Evolutionary conservation across 208 protist species (phyloP).

Genomic region (Acanthamoeba healyi): DNA sequence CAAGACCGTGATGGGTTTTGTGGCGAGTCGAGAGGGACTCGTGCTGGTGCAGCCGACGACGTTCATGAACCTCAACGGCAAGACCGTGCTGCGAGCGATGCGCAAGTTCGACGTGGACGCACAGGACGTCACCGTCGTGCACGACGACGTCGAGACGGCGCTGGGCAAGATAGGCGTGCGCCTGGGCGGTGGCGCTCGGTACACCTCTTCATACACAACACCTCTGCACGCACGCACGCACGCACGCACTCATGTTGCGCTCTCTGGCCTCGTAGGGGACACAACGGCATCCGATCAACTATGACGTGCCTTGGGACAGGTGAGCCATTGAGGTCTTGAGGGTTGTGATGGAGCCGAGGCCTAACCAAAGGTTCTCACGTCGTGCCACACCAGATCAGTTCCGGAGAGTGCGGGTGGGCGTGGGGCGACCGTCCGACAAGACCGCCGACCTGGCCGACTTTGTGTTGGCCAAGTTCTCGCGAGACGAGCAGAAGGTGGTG

Average conservation of each 20-base stretch:
- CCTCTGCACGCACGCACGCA: not conserved
- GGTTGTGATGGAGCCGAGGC: no score
- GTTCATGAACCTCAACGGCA: slow-evolving; percentile 70
- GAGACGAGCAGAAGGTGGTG: slow-evolving; percentile 40
- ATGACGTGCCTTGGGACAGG: slow-evolving; percentile 26
- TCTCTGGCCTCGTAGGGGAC: not conserved
- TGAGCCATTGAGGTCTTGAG: not conserved
- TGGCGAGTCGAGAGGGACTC: slow-evolving; percentile 48
- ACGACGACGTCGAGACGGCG: slow-evolving; percentile 60
- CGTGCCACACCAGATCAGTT: slow-evolving; percentile 1
- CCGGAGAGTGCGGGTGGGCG: slow-evolving; percentile 21
- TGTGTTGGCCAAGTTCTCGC: slow-evolving; percentile 49
- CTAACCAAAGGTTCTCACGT: not conserved
- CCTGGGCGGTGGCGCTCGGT: slow-evolving; percentile 15
- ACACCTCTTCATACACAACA: not conserved
- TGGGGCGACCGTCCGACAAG: slow-evolving; percentile 37
- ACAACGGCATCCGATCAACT: slow-evolving; percentile 33
- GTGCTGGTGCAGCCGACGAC: slow-evolving; percentile 69
- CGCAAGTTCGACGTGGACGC: slow-evolving; percentile 31
- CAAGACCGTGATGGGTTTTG: slow-evolving; percentile 33
- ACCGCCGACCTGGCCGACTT: slow-evolving; percentile 41
- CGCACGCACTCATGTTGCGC: not conserved
- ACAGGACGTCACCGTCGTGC: slow-evolving; percentile 44
- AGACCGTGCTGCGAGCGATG: slow-evolving; percentile 39
- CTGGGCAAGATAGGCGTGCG: slow-evolving; percentile 51